Percentiles rank a stretch among this genome's conserved stretches.
Evolutionary conservation across 768 basidiomycete species (phyloP).

Genomic region (Dentipellis sp.): DNA sequence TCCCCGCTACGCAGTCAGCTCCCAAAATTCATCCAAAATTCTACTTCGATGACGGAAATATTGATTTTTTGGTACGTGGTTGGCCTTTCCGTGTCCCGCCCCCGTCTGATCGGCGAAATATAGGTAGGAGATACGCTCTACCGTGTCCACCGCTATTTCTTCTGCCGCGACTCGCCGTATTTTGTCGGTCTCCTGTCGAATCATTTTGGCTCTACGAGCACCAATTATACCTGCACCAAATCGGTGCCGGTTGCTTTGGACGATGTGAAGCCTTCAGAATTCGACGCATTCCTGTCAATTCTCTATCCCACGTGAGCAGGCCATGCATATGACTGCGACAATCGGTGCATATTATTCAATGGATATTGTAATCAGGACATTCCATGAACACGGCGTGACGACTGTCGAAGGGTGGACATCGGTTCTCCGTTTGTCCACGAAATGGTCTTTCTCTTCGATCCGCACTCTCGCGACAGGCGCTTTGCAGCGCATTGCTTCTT

Average conservation of each 20-base stretch:
- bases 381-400: slow-evolving; percentile 1
- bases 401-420: slow-evolving; percentile 14
- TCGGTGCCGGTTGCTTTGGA: neutral
- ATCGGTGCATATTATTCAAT: neutral
- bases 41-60: slow-evolving; percentile 9
- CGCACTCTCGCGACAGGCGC: slow-evolving; percentile 10
- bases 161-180: slow-evolving; percentile 2
- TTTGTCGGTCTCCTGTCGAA: slow-evolving; percentile 3
- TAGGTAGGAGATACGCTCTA: slow-evolving; percentile 3
- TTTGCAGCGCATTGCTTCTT: slow-evolving; percentile 9
- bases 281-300: slow-evolving; percentile 12
- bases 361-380: neutral
- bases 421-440: slow-evolving; percentile 11
- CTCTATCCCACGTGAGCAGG: slow-evolving; percentile 12
- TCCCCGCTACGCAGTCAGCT: too few relatives aligned
- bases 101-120: neutral
- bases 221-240: neutral
- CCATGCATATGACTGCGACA: neutral
- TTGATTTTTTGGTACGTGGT: slow-evolving; percentile 3
- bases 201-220: too few relatives aligned
- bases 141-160: slow-evolving; percentile 9
- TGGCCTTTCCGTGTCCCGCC: neutral
- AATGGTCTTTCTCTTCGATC: slow-evolving; percentile 12
- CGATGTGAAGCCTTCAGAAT: slow-evolving; percentile 4
- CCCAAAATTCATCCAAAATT: neutral